A percentile compares a stretch with the other conserved stretches of the same genome.
Conservation (phyloP, 768 basidiomycete species). For the Psilocybe sp. region DNA sequence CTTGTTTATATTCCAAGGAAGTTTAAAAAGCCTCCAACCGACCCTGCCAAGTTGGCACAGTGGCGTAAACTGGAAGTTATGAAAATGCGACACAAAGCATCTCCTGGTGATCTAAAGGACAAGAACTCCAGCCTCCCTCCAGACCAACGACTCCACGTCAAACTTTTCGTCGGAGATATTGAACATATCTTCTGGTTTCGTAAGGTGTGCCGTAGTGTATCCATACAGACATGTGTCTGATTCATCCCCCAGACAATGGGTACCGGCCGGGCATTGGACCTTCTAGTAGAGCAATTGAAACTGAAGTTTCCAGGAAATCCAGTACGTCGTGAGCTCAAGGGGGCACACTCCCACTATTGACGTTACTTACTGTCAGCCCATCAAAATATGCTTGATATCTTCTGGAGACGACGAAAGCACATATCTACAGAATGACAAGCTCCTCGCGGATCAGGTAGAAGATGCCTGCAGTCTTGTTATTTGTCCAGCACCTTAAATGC, state of each 20-base stretch:
- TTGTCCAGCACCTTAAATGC: neutral
- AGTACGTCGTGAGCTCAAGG: constrained; percentile 22
- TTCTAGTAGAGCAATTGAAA: constrained; percentile 38
- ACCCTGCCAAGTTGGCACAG: constrained; percentile 53
- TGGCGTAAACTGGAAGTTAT: constrained; percentile 61
- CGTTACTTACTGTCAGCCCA: constrained; percentile 29
- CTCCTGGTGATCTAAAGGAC: constrained; percentile 60
- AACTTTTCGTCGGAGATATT: constrained; percentile 30
- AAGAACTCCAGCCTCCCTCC: constrained; percentile 40
- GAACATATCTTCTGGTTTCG: constrained; percentile 66
- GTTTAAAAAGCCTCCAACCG: constrained; percentile 34
- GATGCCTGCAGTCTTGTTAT: constrained; percentile 44
- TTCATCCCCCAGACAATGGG: constrained; percentile 40
- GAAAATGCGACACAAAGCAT: constrained; percentile 72
- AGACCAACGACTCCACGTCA: constrained; percentile 60
- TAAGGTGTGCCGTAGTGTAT: constrained; percentile 44
- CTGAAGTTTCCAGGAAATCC: constrained; percentile 19
- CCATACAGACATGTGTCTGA: constrained; percentile 1
- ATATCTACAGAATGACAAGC: constrained; percentile 44
- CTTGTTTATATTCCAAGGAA: neutral
- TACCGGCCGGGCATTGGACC: constrained; percentile 63
- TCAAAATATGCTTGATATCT: constrained; percentile 33
- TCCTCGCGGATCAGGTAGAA: constrained; percentile 47
- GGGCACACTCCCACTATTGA: neutral
- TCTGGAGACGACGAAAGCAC: constrained; percentile 20